phyloP scores from a whole-genome alignment of 2,329 filamentous ascomycete species.

The Colletotrichum sp. region DNA sequence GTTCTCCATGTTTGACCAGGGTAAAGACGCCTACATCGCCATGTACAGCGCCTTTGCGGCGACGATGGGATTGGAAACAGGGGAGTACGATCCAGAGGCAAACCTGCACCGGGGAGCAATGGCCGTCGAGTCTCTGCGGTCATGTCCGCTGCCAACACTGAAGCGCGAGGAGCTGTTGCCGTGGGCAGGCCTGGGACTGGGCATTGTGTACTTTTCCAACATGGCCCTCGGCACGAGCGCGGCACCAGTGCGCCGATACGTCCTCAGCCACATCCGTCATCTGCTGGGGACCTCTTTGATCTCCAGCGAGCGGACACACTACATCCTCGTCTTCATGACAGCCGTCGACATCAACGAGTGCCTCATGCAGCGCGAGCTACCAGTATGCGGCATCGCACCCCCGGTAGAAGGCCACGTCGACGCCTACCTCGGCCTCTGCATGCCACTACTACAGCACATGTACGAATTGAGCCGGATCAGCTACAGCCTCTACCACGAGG shows the following conservation, averaged over 20 bases:
- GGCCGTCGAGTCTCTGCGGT: slow-evolving; percentile 14
- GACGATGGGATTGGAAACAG: slow-evolving; percentile 7
- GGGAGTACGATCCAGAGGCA: slow-evolving; percentile 8
- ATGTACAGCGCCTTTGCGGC: slow-evolving; percentile 19
- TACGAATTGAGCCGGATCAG: slow-evolving; percentile 30
- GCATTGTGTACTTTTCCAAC: slow-evolving; percentile 16
- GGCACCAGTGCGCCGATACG: slow-evolving; percentile 11
- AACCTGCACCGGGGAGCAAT: slow-evolving; percentile 15
- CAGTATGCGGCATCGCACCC: slow-evolving; percentile 24
- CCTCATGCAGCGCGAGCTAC: slow-evolving; percentile 25
- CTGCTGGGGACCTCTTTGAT: slow-evolving; percentile 6
- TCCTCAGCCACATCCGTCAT: slow-evolving; percentile 17
- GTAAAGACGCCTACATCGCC: slow-evolving; percentile 19
- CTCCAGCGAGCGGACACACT: slow-evolving; percentile 9
- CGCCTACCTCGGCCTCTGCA: slow-evolving; percentile 29
- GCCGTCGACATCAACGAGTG: slow-evolving; percentile 30
- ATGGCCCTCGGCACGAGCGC: slow-evolving; percentile 20
- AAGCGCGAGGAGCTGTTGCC: slow-evolving; percentile 10
- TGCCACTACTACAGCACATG: slow-evolving; percentile 27
- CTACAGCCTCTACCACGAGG: slow-evolving; percentile 17
- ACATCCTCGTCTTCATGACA: slow-evolving; percentile 23
- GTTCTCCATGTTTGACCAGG: slow-evolving; percentile 18
- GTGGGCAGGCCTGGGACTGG: slow-evolving; percentile 10
- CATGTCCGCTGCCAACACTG: slow-evolving; percentile 5
- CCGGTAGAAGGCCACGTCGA: slow-evolving; percentile 23